Evolutionary conservation across 805 yeast species (phyloP).

Genomic region (Saturnispora kantuleensis): DNA sequence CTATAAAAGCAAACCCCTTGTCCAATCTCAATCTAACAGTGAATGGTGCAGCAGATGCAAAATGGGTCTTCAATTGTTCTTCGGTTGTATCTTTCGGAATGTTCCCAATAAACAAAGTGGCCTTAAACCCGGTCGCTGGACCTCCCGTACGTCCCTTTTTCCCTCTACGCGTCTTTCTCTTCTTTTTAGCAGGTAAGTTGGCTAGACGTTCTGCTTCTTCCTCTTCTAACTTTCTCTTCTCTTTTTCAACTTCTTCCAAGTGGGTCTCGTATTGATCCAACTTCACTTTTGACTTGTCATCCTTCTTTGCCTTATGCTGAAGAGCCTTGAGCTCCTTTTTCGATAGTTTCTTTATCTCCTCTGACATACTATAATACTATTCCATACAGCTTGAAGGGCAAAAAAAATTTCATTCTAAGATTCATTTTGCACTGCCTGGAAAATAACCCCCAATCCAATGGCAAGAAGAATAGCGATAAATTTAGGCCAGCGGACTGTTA

Average conservation of each 20-base stretch:
- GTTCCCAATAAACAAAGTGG: slow-evolving; percentile 83
- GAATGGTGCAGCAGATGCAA: slow-evolving; percentile 65
- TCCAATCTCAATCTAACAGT: slow-evolving; percentile 68
- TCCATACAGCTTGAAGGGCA: too few relatives aligned
- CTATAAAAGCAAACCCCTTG: slow-evolving; percentile 88
- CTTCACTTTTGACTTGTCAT: slow-evolving; percentile 29
- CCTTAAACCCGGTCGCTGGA: slow-evolving; percentile 44
- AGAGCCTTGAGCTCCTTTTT: slow-evolving; percentile 59
- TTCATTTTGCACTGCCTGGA: slow-evolving; percentile 1
- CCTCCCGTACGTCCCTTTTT: slow-evolving; percentile 40
- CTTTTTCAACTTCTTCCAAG: slow-evolving; percentile 1
- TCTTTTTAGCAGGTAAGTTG: slow-evolving; percentile 39
- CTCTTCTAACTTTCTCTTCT: slow-evolving; percentile 10
- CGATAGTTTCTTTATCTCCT: slow-evolving; percentile 37
- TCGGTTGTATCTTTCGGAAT: slow-evolving; percentile 64
- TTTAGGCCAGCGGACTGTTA: background rate
- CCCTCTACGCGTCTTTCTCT: slow-evolving; percentile 69
- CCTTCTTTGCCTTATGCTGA: slow-evolving; percentile 36
- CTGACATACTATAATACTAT: slow-evolving; percentile 1
- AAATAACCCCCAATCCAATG: slow-evolving; percentile 5
- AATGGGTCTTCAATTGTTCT: slow-evolving; percentile 57
- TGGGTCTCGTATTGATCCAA: slow-evolving; percentile 21
- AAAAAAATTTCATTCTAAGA: background rate
- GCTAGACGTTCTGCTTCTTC: slow-evolving; percentile 18
- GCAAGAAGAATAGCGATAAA: slow-evolving; percentile 13